Conservation (phyloP, 495 filamentous ascomycete genomes). For the Chaetomium fimeti region DNA sequence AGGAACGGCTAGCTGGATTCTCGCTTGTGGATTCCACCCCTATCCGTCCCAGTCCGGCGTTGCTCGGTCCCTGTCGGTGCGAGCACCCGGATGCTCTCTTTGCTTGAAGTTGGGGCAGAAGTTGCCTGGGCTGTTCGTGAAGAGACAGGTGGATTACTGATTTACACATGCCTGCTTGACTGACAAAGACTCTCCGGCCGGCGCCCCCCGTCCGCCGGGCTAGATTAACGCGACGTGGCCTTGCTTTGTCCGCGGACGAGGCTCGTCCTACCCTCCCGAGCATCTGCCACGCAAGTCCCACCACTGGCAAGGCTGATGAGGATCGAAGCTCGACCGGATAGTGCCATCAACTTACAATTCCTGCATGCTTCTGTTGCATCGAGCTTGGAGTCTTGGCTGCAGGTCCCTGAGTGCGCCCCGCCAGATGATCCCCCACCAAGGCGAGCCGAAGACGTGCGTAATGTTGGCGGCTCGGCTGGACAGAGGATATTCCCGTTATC, state of each 20-base stretch:
- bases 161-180: too few species aligned
- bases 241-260: neutral
- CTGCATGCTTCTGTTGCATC: neutral
- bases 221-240: neutral
- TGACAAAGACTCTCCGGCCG: too few species aligned
- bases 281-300: neutral
- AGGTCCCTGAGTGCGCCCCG: constrained; percentile 16
- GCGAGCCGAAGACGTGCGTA: neutral
- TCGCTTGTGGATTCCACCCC: too few species aligned
- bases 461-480: neutral
- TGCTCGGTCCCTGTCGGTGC: too few species aligned
- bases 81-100: too few species aligned
- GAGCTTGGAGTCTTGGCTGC: neutral
- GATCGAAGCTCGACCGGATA: neutral
- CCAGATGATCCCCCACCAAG: constrained; percentile 7
- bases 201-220: neutral
- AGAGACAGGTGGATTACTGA: too few species aligned
- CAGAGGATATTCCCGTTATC: neutral
- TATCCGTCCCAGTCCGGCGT: too few species aligned
- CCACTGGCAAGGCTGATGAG: too few species aligned
- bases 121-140: too few species aligned
- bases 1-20: too few species aligned
- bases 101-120: too few species aligned
- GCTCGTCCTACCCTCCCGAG: constrained; percentile 4
- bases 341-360: neutral